Conservation (phyloP, 2,329 filamentous ascomycete genomes). For the Beauveria sp. region DNA sequence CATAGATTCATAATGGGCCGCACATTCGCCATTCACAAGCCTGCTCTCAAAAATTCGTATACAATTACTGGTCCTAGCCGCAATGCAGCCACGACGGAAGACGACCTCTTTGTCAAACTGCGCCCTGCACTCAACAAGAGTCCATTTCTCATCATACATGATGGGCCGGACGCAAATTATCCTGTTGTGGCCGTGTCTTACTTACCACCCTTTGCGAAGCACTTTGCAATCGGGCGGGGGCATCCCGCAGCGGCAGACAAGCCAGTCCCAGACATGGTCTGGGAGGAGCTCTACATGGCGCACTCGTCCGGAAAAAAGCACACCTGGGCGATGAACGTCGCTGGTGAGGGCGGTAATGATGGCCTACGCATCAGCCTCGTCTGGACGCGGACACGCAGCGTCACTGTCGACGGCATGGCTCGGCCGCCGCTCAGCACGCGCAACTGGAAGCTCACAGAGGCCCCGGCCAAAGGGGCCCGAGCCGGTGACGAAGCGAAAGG, state of each 20-base stretch:
- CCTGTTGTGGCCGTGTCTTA: slow-evolving; percentile 7
- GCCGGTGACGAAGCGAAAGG: background rate
- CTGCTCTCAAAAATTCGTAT: background rate
- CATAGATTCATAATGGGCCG: background rate
- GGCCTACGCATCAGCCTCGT: background rate
- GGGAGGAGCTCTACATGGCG: slow-evolving; percentile 6
- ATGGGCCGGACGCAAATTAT: background rate
- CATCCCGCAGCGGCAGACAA: background rate
- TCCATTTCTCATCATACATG: background rate
- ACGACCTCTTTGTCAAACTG: background rate
- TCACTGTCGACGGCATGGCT: slow-evolving; percentile 13
- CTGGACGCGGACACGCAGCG: slow-evolving; percentile 12
- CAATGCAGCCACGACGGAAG: background rate
- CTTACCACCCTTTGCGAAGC: slow-evolving; percentile 3
- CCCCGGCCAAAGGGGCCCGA: background rate
- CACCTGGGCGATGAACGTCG: slow-evolving; percentile 9
- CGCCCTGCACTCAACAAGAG: background rate
- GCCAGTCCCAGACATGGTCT: background rate
- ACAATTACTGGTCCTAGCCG: slow-evolving; percentile 2
- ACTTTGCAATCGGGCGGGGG: background rate
- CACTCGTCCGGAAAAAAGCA: slow-evolving; percentile 8
- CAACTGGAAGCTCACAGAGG: slow-evolving; percentile 13
- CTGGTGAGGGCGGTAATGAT: background rate
- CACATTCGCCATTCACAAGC: slow-evolving; percentile 3
- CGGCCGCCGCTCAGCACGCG: slow-evolving; percentile 7